Conservation (phyloP, 2,329 filamentous ascomycete genomes). For the Cladosporium sp. region DNA sequence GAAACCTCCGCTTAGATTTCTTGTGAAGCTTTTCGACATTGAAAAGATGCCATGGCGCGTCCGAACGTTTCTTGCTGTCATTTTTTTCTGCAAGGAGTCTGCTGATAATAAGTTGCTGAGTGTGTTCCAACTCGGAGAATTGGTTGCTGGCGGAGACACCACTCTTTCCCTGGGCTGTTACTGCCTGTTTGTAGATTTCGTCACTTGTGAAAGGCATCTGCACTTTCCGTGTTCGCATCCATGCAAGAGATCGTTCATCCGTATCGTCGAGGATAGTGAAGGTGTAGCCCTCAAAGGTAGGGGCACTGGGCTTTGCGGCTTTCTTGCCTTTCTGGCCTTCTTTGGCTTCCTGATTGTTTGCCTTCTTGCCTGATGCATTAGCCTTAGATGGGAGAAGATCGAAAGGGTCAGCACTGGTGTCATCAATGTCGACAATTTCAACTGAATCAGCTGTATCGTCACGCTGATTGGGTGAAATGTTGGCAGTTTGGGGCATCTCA, state of each 20-base stretch:
- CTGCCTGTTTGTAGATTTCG: constrained; percentile 1
- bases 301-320: neutral
- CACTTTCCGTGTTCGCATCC: neutral
- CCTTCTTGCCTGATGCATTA: neutral
- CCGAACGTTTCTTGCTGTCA: constrained; percentile 11
- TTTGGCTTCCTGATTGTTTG: neutral
- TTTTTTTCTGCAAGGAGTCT: constrained; percentile 14
- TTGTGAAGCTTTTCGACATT: constrained; percentile 9
- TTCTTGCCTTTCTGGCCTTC: constrained; percentile 1
- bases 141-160: neutral
- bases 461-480: neutral
- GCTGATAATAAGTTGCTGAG: constrained; percentile 16
- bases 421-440: neutral
- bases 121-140: constrained; percentile 8
- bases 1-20: neutral
- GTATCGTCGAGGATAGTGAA: neutral
- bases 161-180: neutral
- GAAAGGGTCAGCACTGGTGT: neutral
- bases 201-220: constrained; percentile 3
- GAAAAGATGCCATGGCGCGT: constrained; percentile 16
- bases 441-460: neutral
- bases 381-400: neutral
- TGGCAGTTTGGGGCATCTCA: too few species aligned
- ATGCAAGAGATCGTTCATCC: neutral
- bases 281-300: constrained; percentile 2